Evolutionary conservation across 1,139 yeast species (phyloP).

Genomic region (Protomyces pachydermus): DNA sequence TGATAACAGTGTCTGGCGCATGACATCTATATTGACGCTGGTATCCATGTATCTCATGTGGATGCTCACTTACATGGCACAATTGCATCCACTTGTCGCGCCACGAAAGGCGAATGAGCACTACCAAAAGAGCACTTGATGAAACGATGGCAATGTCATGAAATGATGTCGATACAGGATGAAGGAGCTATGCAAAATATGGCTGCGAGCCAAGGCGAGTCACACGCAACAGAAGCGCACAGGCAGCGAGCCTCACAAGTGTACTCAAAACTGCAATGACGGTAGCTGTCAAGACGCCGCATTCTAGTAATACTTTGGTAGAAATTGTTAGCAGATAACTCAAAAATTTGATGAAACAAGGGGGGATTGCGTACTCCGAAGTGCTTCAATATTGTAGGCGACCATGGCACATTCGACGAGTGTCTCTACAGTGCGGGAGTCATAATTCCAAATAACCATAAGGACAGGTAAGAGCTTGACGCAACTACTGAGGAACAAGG

Average conservation of each 20-base stretch:
- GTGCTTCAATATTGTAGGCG: slow-evolving; percentile 61
- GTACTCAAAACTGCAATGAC: slow-evolving; percentile 34
- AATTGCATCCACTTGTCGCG: slow-evolving; percentile 63
- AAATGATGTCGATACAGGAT: not conserved
- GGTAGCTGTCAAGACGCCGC: slow-evolving; percentile 29
- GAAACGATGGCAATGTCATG: not conserved
- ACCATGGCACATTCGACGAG: slow-evolving; percentile 60
- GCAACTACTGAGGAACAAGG: slow-evolving; percentile 51
- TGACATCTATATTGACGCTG: slow-evolving; percentile 72
- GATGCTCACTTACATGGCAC: slow-evolving; percentile 66
- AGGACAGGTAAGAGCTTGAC: slow-evolving; percentile 84
- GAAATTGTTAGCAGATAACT: too few relatives aligned
- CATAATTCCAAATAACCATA: slow-evolving; percentile 96
- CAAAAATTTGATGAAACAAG: not conserved
- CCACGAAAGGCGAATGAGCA: slow-evolving; percentile 19
- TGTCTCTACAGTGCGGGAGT: slow-evolving; percentile 60
- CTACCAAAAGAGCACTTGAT: slow-evolving; percentile 6
- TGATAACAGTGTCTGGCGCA: slow-evolving; percentile 68
- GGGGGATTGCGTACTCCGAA: slow-evolving; percentile 35
- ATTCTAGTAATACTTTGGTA: slow-evolving; percentile 20
- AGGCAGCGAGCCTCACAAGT: not conserved
- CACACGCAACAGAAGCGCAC: not conserved
- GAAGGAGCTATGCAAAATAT: not conserved
- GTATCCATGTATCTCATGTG: slow-evolving; percentile 49
- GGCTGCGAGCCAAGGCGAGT: not conserved